Conservation (phyloP, 2,329 filamentous ascomycete genomes). For the Epichloe gansuensis region DNA sequence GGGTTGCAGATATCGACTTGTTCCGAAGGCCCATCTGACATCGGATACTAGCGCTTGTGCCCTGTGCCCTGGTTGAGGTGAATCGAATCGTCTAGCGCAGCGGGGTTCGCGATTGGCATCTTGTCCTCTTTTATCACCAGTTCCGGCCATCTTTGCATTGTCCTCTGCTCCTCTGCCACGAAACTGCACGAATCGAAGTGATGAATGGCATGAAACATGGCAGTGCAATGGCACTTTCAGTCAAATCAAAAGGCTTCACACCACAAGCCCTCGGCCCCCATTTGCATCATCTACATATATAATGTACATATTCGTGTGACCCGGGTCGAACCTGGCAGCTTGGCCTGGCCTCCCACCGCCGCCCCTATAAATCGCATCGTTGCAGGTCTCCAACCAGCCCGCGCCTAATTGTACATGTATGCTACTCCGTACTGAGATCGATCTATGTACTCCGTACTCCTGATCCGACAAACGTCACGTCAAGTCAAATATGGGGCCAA, state of each 20-base stretch:
- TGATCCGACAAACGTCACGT: background rate
- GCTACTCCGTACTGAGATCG: too few relatives aligned
- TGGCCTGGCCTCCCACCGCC: too few relatives aligned
- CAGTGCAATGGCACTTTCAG: background rate
- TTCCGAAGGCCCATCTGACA: background rate
- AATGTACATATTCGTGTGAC: too few relatives aligned
- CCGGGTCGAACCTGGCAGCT: too few relatives aligned
- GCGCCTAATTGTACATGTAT: background rate
- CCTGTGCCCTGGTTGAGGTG: background rate
- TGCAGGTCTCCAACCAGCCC: background rate
- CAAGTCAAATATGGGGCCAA: background rate
- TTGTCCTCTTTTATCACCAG: background rate
- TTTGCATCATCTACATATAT: too few relatives aligned
- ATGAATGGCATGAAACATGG: background rate
- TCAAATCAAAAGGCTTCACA: too few relatives aligned
- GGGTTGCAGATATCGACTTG: background rate
- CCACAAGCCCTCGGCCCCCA: too few relatives aligned
- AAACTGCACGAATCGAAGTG: background rate
- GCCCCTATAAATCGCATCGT: too few relatives aligned
- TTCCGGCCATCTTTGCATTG: background rate
- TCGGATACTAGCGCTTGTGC: background rate
- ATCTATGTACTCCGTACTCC: background rate
- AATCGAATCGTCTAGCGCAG: background rate
- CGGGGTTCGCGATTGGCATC: background rate
- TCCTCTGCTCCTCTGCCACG: background rate